These are phyloP conservation scores for Paramecium caudatum DNA, from an alignment of 73 alveolate genomes.

Conservation along the genomic window DNA sequence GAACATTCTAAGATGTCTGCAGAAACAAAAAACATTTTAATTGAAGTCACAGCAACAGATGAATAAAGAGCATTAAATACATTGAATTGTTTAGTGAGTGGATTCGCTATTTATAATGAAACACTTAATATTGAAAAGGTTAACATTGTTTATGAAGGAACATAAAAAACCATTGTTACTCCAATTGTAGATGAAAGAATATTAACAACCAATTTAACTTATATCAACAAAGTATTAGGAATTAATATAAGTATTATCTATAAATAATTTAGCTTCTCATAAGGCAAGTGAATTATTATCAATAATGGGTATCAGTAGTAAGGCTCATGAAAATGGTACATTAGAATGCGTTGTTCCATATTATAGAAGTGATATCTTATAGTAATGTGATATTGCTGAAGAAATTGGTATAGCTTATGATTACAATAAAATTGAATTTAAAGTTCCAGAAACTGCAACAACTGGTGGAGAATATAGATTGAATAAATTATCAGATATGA, in stretches of 20 bases:
- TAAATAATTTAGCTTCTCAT: not conserved
- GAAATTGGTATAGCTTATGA: conserved; percentile 98
- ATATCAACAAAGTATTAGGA: conserved; percentile 64
- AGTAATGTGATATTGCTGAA: conserved; percentile 95
- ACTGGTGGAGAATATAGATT: conserved; percentile 88
- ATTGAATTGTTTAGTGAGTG: conserved; percentile 67
- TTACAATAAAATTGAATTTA: conserved; percentile 88
- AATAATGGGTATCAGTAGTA: conserved; percentile 56
- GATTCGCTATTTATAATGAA: conserved; percentile 59
- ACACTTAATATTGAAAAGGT: conserved; percentile 57
- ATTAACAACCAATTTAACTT: conserved; percentile 29
- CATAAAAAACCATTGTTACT: conserved; percentile 31
- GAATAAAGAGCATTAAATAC: conserved; percentile 71
- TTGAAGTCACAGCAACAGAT: conserved; percentile 80
- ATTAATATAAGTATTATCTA: conserved; percentile 42
- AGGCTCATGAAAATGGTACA: conserved; percentile 32
- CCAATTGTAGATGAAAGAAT: conserved; percentile 62
- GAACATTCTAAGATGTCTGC: conserved; percentile 98
- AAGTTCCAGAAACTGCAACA: conserved; percentile 89
- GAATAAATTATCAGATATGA: conserved; percentile 94
- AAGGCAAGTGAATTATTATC: conserved; percentile 61
- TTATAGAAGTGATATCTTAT: conserved; percentile 90
- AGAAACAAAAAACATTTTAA: conserved; percentile 95
- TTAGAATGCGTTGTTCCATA: conserved; percentile 85
- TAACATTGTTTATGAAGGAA: conserved; percentile 68